These are phyloP conservation scores for Fusarium anguioides DNA, from an alignment of 2,329 filamentous ascomycete species.

Conservation along the genomic window DNA sequence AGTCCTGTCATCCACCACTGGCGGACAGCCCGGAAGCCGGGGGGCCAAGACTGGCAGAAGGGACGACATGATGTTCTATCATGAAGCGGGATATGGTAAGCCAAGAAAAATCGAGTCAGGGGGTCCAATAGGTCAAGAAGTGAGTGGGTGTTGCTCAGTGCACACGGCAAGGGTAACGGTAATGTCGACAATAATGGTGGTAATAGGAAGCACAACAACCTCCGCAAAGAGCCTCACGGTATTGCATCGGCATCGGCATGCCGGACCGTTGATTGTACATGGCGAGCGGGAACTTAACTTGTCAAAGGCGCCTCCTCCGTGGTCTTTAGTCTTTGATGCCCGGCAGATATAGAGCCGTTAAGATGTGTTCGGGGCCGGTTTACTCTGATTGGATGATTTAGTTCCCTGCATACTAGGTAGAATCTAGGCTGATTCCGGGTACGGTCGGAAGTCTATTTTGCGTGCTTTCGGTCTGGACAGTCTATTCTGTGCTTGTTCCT, in stretches of 20 bases:
- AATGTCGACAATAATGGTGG: slow-evolving; percentile 16
- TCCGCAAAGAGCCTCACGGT: slow-evolving; percentile 32
- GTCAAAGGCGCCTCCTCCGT: slow-evolving; percentile 37
- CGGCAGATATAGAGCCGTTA: slow-evolving; percentile 27
- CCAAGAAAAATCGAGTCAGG: neutral
- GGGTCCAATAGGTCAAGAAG: neutral
- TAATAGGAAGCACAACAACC: slow-evolving; percentile 20
- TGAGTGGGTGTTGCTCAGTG: slow-evolving; percentile 15
- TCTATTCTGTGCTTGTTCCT: slow-evolving; percentile 16
- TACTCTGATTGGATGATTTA: slow-evolving; percentile 39
- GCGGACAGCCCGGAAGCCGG: slow-evolving; percentile 47
- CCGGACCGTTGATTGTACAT: slow-evolving; percentile 45
- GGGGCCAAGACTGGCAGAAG: slow-evolving; percentile 50
- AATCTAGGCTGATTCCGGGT: slow-evolving; percentile 35
- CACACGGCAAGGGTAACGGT: slow-evolving; percentile 11
- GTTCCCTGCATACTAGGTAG: slow-evolving; percentile 40
- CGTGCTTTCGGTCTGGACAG: slow-evolving; percentile 21
- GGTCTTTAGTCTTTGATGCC: slow-evolving; percentile 28
- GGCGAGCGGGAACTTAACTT: slow-evolving; percentile 39
- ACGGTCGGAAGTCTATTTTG: slow-evolving; percentile 25
- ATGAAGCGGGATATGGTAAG: slow-evolving; percentile 23
- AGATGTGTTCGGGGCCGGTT: slow-evolving; percentile 22
- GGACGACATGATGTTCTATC: slow-evolving; percentile 40
- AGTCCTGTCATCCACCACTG: slow-evolving; percentile 40
- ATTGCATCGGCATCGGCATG: slow-evolving; percentile 39